A percentile compares a stretch with the other conserved stretches of the same genome.
These are phyloP conservation scores for Magnolia officinalis DNA, from an alignment of 164 flowering plant species.

Conservation along the genomic window DNA sequence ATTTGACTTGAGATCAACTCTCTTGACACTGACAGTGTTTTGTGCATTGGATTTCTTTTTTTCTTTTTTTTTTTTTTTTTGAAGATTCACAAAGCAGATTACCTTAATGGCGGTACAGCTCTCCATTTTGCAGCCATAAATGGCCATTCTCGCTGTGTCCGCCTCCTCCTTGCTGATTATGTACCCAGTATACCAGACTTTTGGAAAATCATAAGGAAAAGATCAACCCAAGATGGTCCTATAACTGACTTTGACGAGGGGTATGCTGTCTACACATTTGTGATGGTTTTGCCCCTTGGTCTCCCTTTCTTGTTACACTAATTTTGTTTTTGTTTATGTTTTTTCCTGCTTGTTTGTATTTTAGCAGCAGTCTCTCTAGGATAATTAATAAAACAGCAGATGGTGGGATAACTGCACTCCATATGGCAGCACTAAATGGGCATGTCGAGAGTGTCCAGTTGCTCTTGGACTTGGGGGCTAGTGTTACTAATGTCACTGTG, in stretches of 20 bases:
- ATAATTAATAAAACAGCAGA: slow-evolving; percentile 74
- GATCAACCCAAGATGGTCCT: slow-evolving; percentile 27
- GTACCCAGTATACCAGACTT: slow-evolving; percentile 63
- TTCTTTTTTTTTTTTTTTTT: neutral
- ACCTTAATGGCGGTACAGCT: slow-evolving; percentile 92
- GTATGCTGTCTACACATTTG: slow-evolving; percentile 26
- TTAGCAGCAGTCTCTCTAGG: slow-evolving; percentile 48
- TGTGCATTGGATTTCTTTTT: slow-evolving; percentile 12
- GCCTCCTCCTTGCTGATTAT: slow-evolving; percentile 83
- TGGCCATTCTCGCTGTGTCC: slow-evolving; percentile 85
- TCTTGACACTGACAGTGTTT: slow-evolving; percentile 2
- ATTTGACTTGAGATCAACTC: neutral
- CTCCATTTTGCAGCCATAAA: slow-evolving; percentile 91
- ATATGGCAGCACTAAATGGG: slow-evolving; percentile 95
- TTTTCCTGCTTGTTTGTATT: slow-evolving; percentile 7
- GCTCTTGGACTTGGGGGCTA: slow-evolving; percentile 81
- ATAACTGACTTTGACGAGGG: slow-evolving; percentile 48
- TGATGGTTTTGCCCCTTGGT: neutral
- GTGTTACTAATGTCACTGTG: slow-evolving; percentile 57
- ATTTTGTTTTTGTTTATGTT: neutral
- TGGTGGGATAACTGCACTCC: slow-evolving; percentile 94
- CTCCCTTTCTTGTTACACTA: neutral
- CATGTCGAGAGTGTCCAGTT: slow-evolving; percentile 73
- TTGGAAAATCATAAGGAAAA: slow-evolving; percentile 38
- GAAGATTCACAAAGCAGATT: slow-evolving; percentile 84